Evolutionary conservation across 2,329 filamentous ascomycete genomes (phyloP).

Genomic region (Colletotrichum tropicale): DNA sequence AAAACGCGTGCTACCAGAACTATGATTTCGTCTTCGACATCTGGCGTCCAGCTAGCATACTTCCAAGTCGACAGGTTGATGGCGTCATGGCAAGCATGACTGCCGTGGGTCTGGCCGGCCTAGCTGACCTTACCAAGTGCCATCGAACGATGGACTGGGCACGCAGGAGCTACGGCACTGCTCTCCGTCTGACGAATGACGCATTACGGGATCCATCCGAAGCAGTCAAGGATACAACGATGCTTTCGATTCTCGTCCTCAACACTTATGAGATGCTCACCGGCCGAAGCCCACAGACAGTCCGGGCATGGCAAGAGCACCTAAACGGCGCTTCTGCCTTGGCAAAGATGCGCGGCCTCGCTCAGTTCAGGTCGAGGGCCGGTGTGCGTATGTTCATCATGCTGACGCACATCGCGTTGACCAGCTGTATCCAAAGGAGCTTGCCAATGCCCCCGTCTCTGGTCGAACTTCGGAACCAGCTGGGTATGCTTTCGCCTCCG

Average conservation of each 20-base stretch:
- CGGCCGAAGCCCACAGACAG: constrained; percentile 48
- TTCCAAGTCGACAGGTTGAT: constrained; percentile 40
- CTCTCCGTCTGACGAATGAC: constrained; percentile 53
- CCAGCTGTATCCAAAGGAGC: constrained; percentile 56
- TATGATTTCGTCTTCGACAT: constrained; percentile 59
- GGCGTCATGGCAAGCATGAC: constrained; percentile 56
- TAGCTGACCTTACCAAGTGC: constrained; percentile 49
- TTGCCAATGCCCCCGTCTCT: constrained; percentile 53
- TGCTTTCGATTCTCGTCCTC: constrained; percentile 58
- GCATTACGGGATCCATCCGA: constrained; percentile 50
- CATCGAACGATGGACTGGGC: constrained; percentile 50
- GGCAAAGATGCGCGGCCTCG: constrained; percentile 51
- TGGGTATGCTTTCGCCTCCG: constrained; percentile 38
- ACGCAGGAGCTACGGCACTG: constrained; percentile 54
- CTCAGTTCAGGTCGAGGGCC: constrained; percentile 48
- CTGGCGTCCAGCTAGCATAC: constrained; percentile 48
- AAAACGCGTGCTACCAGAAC: constrained; percentile 50
- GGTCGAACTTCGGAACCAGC: constrained; percentile 48
- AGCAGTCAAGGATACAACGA: constrained; percentile 52
- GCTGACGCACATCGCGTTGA: constrained; percentile 54
- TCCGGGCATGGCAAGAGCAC: constrained; percentile 58
- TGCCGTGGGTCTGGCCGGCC: constrained; percentile 57
- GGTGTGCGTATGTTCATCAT: constrained; percentile 59
- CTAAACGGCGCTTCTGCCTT: constrained; percentile 57
- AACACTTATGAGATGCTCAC: constrained; percentile 60